These are phyloP conservation scores for Acanthamoeba culbertsoni DNA, from an alignment of 208 protist species.

Conservation along the genomic window DNA sequence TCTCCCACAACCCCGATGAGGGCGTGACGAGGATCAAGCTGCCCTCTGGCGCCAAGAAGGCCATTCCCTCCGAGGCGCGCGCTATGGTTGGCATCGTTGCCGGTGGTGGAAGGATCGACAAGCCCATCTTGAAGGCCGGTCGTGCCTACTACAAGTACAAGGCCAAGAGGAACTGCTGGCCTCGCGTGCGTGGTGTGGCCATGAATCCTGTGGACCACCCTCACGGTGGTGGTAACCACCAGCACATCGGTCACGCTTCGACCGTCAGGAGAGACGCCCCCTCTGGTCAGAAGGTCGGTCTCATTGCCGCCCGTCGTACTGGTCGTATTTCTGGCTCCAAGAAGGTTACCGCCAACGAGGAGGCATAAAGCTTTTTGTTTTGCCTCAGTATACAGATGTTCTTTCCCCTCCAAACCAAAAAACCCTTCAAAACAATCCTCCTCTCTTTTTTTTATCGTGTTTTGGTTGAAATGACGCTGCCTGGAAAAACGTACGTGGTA, in stretches of 20 bases:
- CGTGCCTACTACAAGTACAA: constrained; percentile 97
- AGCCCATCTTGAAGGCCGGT: constrained; percentile 99
- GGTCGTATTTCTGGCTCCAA: constrained; percentile 90
- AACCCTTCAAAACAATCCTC: not conserved
- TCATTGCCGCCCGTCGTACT: constrained; percentile 98
- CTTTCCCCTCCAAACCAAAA: not conserved
- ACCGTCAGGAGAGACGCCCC: constrained; percentile 88
- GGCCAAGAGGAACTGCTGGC: constrained; percentile 99
- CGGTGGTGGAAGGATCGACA: constrained; percentile 99
- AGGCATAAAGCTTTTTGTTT: not conserved
- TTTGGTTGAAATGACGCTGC: no score
- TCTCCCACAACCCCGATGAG: constrained; percentile 96
- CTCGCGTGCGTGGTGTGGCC: constrained; percentile 97
- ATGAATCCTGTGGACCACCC: constrained; percentile 99
- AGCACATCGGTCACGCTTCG: constrained; percentile 98
- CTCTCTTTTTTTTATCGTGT: no score
- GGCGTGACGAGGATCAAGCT: constrained; percentile 96
- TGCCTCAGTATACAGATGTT: no score
- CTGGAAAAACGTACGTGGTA: no score
- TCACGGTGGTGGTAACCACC: constrained; percentile 99
- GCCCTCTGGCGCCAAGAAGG: constrained; percentile 98
- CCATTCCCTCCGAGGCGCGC: constrained; percentile 90
- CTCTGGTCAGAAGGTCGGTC: constrained; percentile 97
- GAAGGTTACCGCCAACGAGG: constrained; percentile 39
- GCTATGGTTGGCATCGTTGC: constrained; percentile 98